Evolutionary conservation across 495 filamentous ascomycete genomes (phyloP).

Genomic region (Diplogelasinospora grovesii): DNA sequence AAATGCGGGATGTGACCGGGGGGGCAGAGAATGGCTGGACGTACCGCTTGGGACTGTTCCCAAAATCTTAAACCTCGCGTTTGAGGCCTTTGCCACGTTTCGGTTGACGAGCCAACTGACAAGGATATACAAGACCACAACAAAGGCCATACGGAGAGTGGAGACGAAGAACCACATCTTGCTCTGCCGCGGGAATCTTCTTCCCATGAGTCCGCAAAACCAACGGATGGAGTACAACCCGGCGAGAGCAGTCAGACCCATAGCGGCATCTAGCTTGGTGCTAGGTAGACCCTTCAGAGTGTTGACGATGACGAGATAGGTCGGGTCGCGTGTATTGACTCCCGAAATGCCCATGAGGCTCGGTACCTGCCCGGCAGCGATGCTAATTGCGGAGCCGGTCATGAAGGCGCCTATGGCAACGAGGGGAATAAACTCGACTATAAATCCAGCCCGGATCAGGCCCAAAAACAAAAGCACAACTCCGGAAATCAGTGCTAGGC

Average conservation of each 20-base stretch:
- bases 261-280: constrained; percentile 44
- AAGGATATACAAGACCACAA: constrained; percentile 38
- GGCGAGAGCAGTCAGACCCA: constrained; percentile 45
- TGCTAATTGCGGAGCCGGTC: constrained; percentile 48
- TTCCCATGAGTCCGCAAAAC: constrained; percentile 35
- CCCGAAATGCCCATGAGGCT: constrained; percentile 41
- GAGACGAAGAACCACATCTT: constrained; percentile 40
- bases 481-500: constrained; percentile 42
- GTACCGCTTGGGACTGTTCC: constrained; percentile 38
- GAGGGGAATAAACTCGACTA: constrained; percentile 49
- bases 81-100: constrained; percentile 13
- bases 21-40: constrained; percentile 6
- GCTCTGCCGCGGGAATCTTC: constrained; percentile 28
- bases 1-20: no score
- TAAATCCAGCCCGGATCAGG: constrained; percentile 40
- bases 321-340: constrained; percentile 42
- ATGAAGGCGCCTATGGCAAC: constrained; percentile 48
- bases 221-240: constrained; percentile 44
- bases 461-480: constrained; percentile 43
- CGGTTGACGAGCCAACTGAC: constrained; percentile 35
- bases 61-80: constrained; percentile 36
- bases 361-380: constrained; percentile 44
- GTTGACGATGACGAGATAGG: constrained; percentile 48
- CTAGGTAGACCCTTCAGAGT: constrained; percentile 41
- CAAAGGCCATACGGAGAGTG: constrained; percentile 38